Percentiles rank a stretch among this genome's conserved stretches.
Conservation (phyloP, 345 rosid species). For the Brassica juncea region DNA sequence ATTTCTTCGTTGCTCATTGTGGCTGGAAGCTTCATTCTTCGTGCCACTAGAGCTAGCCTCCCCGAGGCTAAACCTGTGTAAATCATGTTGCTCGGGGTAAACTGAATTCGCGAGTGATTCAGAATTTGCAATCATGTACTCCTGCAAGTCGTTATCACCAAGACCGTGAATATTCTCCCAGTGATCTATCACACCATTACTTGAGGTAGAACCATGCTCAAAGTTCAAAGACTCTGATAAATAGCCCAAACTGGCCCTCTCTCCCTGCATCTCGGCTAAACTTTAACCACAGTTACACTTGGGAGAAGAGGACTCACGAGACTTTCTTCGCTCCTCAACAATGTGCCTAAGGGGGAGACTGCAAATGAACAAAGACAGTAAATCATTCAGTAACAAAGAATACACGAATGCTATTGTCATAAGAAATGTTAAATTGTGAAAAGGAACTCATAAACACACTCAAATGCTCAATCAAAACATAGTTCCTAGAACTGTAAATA, state of each 20-base stretch:
- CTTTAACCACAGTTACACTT: conserved; percentile 30
- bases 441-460: neutral
- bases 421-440: neutral
- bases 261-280: conserved; percentile 75
- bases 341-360: conserved; percentile 25
- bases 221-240: conserved; percentile 73
- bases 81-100: conserved; percentile 54
- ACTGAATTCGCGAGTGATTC: conserved; percentile 50
- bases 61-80: conserved; percentile 49
- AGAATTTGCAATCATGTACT: conserved; percentile 56
- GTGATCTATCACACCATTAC: conserved; percentile 59
- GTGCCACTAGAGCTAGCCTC: conserved; percentile 48
- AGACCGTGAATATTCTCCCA: conserved; percentile 69
- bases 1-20: conserved; percentile 46
- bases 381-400: conserved; percentile 21
- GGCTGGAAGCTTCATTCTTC: conserved; percentile 44
- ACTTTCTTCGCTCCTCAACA: conserved; percentile 30
- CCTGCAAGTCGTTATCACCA: conserved; percentile 56
- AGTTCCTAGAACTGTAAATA: neutral
- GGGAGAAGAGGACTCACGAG: conserved; percentile 30
- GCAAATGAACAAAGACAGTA: conserved; percentile 14
- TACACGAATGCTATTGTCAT: neutral
- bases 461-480: neutral
- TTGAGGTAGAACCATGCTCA: conserved; percentile 78
- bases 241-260: conserved; percentile 73